phyloP scores from a whole-genome alignment of 129 eudicot species.

The Tagetes erecta region DNA sequence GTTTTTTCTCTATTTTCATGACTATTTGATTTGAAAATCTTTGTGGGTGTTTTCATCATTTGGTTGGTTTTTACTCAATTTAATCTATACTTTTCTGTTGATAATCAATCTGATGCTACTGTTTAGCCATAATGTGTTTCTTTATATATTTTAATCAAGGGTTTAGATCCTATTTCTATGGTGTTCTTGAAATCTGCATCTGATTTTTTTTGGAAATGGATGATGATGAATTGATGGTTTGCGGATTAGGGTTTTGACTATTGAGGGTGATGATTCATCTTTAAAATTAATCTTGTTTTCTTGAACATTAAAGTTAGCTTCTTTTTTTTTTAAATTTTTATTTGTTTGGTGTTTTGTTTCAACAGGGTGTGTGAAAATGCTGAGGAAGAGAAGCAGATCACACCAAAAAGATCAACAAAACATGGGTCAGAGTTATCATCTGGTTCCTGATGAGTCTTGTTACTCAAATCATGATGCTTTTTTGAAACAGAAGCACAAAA shows the following conservation, averaged over 20 bases:
- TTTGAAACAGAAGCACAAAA: conserved; percentile 63
- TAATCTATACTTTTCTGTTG: conserved; percentile 20
- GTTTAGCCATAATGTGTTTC: conserved; percentile 20
- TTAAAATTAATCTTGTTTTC: conserved; percentile 8
- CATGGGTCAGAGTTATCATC: conserved; percentile 50
- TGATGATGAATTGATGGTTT: conserved; percentile 16
- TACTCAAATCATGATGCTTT: conserved; percentile 51
- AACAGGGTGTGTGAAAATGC: conserved; percentile 53
- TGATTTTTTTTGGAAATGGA: not conserved
- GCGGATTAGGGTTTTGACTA: conserved; percentile 26
- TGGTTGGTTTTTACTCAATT: conserved; percentile 7
- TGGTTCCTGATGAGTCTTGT: conserved; percentile 50
- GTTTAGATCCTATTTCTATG: conserved; percentile 11
- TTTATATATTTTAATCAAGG: conserved; percentile 11
- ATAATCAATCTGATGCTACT: conserved; percentile 17
- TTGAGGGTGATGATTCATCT: conserved; percentile 11
- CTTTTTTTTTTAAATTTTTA: too few relatives aligned
- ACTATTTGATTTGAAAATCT: conserved; percentile 18
- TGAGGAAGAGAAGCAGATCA: conserved; percentile 88
- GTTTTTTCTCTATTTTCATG: conserved; percentile 17
- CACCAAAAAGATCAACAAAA: conserved; percentile 76
- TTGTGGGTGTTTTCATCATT: conserved; percentile 25
- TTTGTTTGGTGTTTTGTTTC: not conserved
- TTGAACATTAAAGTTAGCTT: conserved; percentile 9
- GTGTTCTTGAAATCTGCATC: conserved; percentile 3